Evolutionary conservation across 2,329 filamentous ascomycete species (phyloP).

Genomic region (Fusarium globosum): DNA sequence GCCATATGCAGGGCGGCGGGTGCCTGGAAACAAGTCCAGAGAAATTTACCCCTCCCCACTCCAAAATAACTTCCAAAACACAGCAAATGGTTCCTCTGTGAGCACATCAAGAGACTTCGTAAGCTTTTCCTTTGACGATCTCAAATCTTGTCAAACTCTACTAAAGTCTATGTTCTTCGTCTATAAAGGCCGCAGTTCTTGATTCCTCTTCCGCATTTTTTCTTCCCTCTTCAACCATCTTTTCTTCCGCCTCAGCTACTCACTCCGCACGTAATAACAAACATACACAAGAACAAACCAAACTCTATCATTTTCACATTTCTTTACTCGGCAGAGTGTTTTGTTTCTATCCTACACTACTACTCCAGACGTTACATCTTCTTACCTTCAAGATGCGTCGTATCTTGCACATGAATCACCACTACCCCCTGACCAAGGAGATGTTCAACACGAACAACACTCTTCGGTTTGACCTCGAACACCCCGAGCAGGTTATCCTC

Average conservation of each 20-base stretch:
- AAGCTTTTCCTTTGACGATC: not conserved
- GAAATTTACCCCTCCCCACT: not conserved
- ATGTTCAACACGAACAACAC: not conserved
- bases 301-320: not conserved
- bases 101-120: slow-evolving; percentile 13
- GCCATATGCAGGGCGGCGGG: not conserved
- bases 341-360: not conserved
- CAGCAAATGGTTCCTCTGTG: not conserved
- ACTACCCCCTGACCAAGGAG: not conserved
- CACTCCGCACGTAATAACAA: not conserved
- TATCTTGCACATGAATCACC: not conserved
- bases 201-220: not conserved
- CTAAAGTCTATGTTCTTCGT: slow-evolving; percentile 7
- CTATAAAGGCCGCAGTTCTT: not conserved
- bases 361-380: not conserved
- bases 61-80: not conserved
- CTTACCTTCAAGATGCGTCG: slow-evolving; percentile 5
- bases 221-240: not conserved
- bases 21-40: not conserved
- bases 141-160: not conserved
- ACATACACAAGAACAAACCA: not conserved
- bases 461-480: not conserved
- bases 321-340: not conserved
- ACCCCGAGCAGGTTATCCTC: fast-evolving
- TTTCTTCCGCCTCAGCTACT: not conserved